Conservation (phyloP, 768 basidiomycete genomes). For the Lactarius trivialis region DNA sequence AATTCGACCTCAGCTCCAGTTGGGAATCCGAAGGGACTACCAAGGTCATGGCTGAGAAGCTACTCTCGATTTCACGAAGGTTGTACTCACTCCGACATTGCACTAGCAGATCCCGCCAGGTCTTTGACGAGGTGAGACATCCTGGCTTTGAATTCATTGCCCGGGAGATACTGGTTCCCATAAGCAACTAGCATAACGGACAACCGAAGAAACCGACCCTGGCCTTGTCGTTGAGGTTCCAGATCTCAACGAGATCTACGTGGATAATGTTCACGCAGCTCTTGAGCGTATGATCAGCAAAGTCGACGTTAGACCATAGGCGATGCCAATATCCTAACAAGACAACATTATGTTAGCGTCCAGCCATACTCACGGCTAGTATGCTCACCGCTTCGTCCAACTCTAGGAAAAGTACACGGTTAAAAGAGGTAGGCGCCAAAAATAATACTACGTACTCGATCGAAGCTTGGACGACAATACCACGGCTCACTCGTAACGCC, state of each 20-base stretch:
- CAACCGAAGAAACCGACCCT: background rate
- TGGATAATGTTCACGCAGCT: constrained; percentile 1
- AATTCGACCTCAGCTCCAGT: background rate
- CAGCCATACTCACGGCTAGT: background rate
- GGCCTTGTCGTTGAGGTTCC: background rate
- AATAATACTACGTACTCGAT: background rate
- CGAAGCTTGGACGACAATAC: background rate
- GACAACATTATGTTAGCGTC: background rate
- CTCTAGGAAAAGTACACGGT: background rate
- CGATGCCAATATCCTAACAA: constrained; percentile 3
- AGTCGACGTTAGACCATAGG: background rate
- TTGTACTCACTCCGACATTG: background rate
- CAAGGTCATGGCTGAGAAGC: background rate
- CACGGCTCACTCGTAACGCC: background rate
- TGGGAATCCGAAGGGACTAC: background rate
- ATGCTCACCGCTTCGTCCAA: constrained; percentile 2
- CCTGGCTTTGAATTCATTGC: background rate
- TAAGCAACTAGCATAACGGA: background rate
- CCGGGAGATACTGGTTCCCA: background rate
- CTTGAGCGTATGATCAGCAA: background rate
- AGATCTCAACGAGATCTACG: constrained; percentile 2
- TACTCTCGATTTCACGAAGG: background rate
- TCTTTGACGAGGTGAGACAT: constrained; percentile 7
- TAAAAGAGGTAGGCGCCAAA: background rate
- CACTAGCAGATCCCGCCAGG: background rate